Percentiles rank a stretch among this genome's conserved stretches.
Evolutionary conservation across 352 stramenopile genomes (phyloP).

Genomic region (Phytopythium oedochilum): DNA sequence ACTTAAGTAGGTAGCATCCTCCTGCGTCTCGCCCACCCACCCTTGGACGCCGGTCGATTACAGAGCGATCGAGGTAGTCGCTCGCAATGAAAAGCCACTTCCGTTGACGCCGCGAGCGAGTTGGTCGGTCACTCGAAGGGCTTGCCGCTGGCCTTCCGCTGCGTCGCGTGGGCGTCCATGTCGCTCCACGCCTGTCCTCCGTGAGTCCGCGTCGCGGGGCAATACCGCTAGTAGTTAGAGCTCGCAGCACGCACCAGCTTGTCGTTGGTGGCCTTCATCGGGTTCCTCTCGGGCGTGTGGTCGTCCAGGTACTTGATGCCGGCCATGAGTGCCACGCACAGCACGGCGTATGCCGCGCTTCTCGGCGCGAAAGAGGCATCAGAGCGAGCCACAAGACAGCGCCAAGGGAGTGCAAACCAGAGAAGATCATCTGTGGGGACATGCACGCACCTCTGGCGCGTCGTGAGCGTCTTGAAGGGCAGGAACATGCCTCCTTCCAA

Average conservation of each 20-base stretch:
- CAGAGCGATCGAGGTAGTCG: no score
- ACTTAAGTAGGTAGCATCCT: no score
- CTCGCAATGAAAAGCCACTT: no score
- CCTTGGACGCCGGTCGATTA: no score
- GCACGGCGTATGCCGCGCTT: slow-evolving; percentile 52
- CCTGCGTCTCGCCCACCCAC: no score
- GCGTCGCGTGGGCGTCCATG: slow-evolving; percentile 39
- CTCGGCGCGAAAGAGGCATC: no score
- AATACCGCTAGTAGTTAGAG: no score
- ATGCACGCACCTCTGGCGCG: slow-evolving; percentile 40
- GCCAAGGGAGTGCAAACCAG: no score
- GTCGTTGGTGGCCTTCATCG: slow-evolving; percentile 28
- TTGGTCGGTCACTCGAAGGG: background rate
- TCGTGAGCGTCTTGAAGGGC: slow-evolving; percentile 60
- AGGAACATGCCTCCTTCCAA: slow-evolving; percentile 31
- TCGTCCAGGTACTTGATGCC: slow-evolving; percentile 73
- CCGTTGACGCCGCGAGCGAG: no score
- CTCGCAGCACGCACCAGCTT: slow-evolving; percentile 44
- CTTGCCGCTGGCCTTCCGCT: slow-evolving; percentile 3
- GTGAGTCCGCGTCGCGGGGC: slow-evolving; percentile 5
- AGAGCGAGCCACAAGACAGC: no score
- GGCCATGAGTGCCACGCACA: slow-evolving; percentile 53
- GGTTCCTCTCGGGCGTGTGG: slow-evolving; percentile 39
- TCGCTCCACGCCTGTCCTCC: slow-evolving; percentile 52
- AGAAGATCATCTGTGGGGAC: no score